Base-by-base conservation (phyloP, 208 protist species). In the Acanthamoeba triangularis region DNA sequence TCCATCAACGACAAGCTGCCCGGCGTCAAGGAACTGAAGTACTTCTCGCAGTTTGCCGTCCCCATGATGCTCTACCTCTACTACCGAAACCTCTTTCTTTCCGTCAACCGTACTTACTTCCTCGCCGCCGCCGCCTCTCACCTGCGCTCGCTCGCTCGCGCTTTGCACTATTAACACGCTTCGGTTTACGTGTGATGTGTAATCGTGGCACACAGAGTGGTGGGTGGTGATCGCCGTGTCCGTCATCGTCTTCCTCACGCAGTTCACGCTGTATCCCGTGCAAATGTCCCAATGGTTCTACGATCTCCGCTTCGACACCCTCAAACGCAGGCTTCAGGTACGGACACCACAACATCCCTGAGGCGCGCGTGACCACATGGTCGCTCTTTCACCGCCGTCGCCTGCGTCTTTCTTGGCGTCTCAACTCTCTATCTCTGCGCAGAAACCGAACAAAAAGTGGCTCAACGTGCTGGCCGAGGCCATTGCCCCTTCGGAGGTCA, bases 31-130 rank as follows among this genome's bases (percentile, higher is more conserved):
- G 85, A 91, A 33, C 16, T 91, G 54, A 91, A 91, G 54, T 91
- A 91, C 30, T 91, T 91, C 10, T 74, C 85, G n/a, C 52, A 74
- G 85, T 91, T 91, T 69, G 85, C 85, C 59, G 85, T 91, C 25
- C 85, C 85, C 16, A 44, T 91, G 33, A 91, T 72, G 56, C 37
- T 91, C 35, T 91, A 65, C 41, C 85, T 91, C 61, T 91, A 91
- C 85, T 91, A 91, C 33, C 85, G 85, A 35, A 91, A 91, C 85
- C n/a, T 91, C 25, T 91, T 91, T 56, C 85, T 91, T 72, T 72
- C 56, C 10, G 61, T 91, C 47, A 74, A 85, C 28, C 61, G 85
- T 91, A 69, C 56, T 5, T 82, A 5, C 25, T 90, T 90, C 11
- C n/a, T 90, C 28, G 0, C 8, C 11, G 23, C 82, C 35, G 1